Percentiles rank a stretch among this genome's conserved stretches.
These are phyloP conservation scores for Candida railenensis DNA, from an alignment of 805 yeast species.

Conservation along the genomic window DNA sequence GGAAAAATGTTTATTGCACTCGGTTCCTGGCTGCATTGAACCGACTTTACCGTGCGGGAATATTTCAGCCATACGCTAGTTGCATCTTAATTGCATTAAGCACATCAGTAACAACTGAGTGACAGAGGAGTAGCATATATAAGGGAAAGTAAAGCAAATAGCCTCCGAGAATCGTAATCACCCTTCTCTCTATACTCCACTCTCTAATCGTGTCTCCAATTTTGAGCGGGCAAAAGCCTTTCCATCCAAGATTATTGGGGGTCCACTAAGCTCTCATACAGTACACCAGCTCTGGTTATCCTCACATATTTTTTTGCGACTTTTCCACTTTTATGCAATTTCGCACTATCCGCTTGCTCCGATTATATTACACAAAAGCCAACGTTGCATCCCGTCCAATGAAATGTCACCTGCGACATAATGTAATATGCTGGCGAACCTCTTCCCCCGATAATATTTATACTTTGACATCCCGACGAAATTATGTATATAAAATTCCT, in stretches of 20 bases:
- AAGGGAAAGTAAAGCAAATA: too few relatives aligned
- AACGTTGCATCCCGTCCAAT: not conserved
- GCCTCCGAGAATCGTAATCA: too few relatives aligned
- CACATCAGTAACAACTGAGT: too few relatives aligned
- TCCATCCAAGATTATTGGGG: too few relatives aligned
- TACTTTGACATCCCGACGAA: slow-evolving; percentile 3
- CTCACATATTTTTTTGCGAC: too few relatives aligned
- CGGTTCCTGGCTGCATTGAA: slow-evolving; percentile 1
- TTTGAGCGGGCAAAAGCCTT: too few relatives aligned
- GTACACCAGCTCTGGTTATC: too few relatives aligned
- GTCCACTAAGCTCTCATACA: too few relatives aligned
- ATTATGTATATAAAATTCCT: not conserved
- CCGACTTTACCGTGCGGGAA: slow-evolving; percentile 1
- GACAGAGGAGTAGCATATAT: too few relatives aligned
- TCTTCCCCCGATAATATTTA: slow-evolving; percentile 4
- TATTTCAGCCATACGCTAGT: not conserved
- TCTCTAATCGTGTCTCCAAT: too few relatives aligned
- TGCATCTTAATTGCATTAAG: not conserved
- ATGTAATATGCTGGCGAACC: slow-evolving; percentile 1
- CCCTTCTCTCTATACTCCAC: too few relatives aligned
- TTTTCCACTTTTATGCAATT: not conserved
- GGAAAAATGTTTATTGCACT: not conserved
- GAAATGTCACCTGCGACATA: not conserved
- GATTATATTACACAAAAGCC: slow-evolving; percentile 1
- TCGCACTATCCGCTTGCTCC: slow-evolving; percentile 1